Percentiles rank a stretch among this genome's conserved stretches.
Conservation (phyloP, 768 basidiomycete species). For the Mycena filopes region DNA sequence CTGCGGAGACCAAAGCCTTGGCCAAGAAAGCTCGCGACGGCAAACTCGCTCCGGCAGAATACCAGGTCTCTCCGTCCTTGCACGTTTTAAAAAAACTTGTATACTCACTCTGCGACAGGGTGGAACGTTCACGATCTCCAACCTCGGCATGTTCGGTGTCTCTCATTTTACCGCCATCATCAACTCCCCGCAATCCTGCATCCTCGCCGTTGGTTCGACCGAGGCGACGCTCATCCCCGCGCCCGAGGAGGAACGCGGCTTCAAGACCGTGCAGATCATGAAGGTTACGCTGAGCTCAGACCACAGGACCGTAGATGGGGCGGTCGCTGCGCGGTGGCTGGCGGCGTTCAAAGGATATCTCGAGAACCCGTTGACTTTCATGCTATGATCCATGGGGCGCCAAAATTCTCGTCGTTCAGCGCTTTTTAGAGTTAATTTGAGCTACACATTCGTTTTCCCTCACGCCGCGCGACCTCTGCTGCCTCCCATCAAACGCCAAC, state of each 20-base stretch:
- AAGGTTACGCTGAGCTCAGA: slow-evolving; percentile 96
- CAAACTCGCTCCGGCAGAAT: slow-evolving; percentile 93
- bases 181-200: slow-evolving; percentile 98
- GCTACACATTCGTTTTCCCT: neutral
- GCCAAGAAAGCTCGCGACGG: slow-evolving; percentile 97
- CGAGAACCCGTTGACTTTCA: slow-evolving; percentile 96
- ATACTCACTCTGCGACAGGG: slow-evolving; percentile 61
- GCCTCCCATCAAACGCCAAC: slow-evolving; percentile 15
- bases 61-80: slow-evolving; percentile 66
- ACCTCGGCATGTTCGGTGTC: slow-evolving; percentile 97
- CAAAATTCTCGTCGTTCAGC: slow-evolving; percentile 18
- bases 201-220: slow-evolving; percentile 93
- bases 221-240: slow-evolving; percentile 88
- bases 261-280: slow-evolving; percentile 92
- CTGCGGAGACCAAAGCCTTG: slow-evolving; percentile 89
- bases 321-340: slow-evolving; percentile 93
- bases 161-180: slow-evolving; percentile 98
- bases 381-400: slow-evolving; percentile 69
- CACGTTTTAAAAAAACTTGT: neutral
- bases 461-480: too few relatives aligned
- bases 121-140: slow-evolving; percentile 98
- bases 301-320: slow-evolving; percentile 96
- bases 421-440: slow-evolving; percentile 28
- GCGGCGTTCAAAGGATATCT: slow-evolving; percentile 94
- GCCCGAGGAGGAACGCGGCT: slow-evolving; percentile 91